Conservation (phyloP, 805 yeast genomes). For the Zygotorulaspora danielsina region DNA sequence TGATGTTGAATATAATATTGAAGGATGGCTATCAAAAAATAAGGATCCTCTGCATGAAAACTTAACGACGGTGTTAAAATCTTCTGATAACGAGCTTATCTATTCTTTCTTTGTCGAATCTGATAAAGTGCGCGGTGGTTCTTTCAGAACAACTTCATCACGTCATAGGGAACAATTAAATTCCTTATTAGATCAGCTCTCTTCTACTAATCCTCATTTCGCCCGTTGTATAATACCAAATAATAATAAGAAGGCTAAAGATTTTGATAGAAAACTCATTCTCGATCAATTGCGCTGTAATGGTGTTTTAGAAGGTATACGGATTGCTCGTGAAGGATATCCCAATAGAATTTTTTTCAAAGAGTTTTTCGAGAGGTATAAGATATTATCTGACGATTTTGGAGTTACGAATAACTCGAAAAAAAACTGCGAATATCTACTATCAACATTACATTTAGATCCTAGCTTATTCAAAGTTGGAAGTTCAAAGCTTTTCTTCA, state of each 20-base stretch:
- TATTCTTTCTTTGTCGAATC: constrained; percentile 45
- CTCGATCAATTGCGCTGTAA: constrained; percentile 89
- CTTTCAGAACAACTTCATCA: constrained; percentile 64
- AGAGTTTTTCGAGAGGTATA: constrained; percentile 73
- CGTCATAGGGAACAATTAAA: constrained; percentile 82
- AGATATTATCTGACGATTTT: constrained; percentile 53
- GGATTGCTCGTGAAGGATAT: constrained; percentile 95
- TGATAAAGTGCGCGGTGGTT: constrained; percentile 21
- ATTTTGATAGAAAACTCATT: constrained; percentile 71
- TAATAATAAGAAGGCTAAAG: constrained; percentile 60
- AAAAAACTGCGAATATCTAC: constrained; percentile 62
- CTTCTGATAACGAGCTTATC: constrained; percentile 56
- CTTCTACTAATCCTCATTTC: constrained; percentile 88
- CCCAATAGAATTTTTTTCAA: constrained; percentile 87
- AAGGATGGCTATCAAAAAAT: constrained; percentile 91
- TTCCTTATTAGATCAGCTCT: constrained; percentile 65
- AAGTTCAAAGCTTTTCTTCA: constrained; percentile 86
- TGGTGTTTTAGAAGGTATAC: constrained; percentile 96
- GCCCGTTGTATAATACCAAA: constrained; percentile 96
- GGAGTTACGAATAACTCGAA: constrained; percentile 47
- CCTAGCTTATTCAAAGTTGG: constrained; percentile 86
- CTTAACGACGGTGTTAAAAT: constrained; percentile 54
- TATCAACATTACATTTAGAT: constrained; percentile 61
- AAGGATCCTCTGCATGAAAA: constrained; percentile 87
- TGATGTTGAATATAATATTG: constrained; percentile 86